These are phyloP conservation scores for Grifola frondosa DNA, from an alignment of 1,284 basidiomycete species.

Conservation along the genomic window DNA sequence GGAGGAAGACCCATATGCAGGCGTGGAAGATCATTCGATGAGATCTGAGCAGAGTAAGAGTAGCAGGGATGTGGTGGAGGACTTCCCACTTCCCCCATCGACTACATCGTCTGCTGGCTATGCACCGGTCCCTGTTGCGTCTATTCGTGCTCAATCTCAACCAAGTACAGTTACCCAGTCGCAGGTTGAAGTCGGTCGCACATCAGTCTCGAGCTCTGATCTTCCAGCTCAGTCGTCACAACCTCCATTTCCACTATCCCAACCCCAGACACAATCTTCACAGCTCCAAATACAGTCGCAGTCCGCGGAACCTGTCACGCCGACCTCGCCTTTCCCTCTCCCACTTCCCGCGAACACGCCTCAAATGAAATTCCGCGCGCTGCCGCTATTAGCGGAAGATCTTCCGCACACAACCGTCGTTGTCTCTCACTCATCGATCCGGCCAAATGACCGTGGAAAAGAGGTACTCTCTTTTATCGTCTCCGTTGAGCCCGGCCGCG, in stretches of 20 bases:
- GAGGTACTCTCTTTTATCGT: constrained; percentile 86
- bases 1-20: constrained; percentile 9
- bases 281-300: not conserved
- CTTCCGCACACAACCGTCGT: constrained; percentile 61
- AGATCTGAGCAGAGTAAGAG: no score
- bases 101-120: constrained; percentile 6
- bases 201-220: no score
- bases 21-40: constrained; percentile 10
- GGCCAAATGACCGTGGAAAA: constrained; percentile 83
- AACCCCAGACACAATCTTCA: not conserved
- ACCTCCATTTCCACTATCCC: no score
- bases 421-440: constrained; percentile 76
- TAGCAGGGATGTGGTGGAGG: no score
- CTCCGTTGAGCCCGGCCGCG: constrained; percentile 59
- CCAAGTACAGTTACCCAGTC: no score
- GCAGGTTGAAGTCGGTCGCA: no score
- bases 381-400: constrained; percentile 68
- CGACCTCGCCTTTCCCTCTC: constrained; percentile 28
- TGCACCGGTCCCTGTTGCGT: not conserved
- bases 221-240: no score
- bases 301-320: constrained; percentile 3
- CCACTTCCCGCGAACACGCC: constrained; percentile 22
- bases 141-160: not conserved
- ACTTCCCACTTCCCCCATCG: constrained; percentile 37
- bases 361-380: constrained; percentile 56